A percentile compares a stretch with the other conserved stretches of the same genome.
Conservation (phyloP, 78 protist genomes). For the Protostelium mycophagum region DNA sequence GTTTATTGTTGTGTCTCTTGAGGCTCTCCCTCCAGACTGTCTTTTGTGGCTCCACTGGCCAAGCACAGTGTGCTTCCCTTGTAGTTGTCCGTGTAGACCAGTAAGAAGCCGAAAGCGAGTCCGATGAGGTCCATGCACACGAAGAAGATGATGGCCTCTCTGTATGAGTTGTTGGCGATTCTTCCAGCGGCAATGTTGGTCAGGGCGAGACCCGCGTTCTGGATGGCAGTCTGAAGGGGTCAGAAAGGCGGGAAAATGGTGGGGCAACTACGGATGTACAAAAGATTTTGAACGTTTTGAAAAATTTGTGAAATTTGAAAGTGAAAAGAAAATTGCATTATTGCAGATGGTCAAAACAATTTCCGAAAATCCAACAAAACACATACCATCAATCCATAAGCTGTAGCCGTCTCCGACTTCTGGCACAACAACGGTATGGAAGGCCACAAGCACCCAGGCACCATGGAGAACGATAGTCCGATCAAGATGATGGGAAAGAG, state of each 20-base stretch:
- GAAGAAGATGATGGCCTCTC: constrained; percentile 1
- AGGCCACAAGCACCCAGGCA: constrained; percentile 6
- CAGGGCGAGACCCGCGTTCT: constrained; percentile 8
- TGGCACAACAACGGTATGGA: neutral
- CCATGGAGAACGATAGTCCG: constrained; percentile 9
- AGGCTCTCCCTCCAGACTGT: neutral
- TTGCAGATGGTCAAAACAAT: neutral
- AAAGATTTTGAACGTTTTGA: too few species aligned
- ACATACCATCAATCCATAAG: constrained; percentile 8
- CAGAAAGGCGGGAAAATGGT: too few species aligned
- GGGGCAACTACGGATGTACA: too few species aligned
- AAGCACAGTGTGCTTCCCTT: constrained; percentile 3
- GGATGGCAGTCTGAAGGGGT: neutral
- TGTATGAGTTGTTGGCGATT: neutral
- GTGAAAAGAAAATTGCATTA: too few species aligned
- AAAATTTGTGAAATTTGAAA: too few species aligned
- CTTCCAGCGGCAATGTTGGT: neutral
- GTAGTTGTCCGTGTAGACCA: neutral
- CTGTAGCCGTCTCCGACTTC: neutral
- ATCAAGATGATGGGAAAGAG: neutral
- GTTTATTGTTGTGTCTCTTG: too few species aligned
- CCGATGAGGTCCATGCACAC: constrained; percentile 6
- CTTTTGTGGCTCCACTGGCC: neutral
- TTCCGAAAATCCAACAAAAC: neutral
- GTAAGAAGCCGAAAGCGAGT: neutral